phyloP scores from a whole-genome alignment of 164 flowering plant genomes.

The Vitis vinifera region ASM3070453v1 NC_081807.1:3996501-3997000 shows the following conservation, averaged over 20 bases:
- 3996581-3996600: too few relatives aligned
- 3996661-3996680: constrained; percentile 14
- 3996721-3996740: constrained; percentile 14
- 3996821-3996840: constrained; percentile 14
- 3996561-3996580: too few relatives aligned
- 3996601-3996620: too few relatives aligned
- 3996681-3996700: background rate
- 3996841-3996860: constrained; percentile 7
- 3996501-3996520: too few relatives aligned
- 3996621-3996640: too few relatives aligned
- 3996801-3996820: constrained; percentile 2
- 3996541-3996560: too few relatives aligned
- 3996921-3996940: constrained; percentile 2
- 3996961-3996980: constrained; percentile 3
- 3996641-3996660: constrained; percentile 1
- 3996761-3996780: constrained; percentile 18
- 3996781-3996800: constrained; percentile 14
- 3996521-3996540: too few relatives aligned
- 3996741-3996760: constrained; percentile 10
- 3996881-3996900: constrained; percentile 7
- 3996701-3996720: constrained; percentile 4
- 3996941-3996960: constrained; percentile 8
- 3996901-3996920: constrained; percentile 1
- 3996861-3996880: constrained; percentile 5
- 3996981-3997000: background rate